phyloP scores from a whole-genome alignment of 2,329 filamentous ascomycete species.

The Cercospora zeae-maydis region DNA sequence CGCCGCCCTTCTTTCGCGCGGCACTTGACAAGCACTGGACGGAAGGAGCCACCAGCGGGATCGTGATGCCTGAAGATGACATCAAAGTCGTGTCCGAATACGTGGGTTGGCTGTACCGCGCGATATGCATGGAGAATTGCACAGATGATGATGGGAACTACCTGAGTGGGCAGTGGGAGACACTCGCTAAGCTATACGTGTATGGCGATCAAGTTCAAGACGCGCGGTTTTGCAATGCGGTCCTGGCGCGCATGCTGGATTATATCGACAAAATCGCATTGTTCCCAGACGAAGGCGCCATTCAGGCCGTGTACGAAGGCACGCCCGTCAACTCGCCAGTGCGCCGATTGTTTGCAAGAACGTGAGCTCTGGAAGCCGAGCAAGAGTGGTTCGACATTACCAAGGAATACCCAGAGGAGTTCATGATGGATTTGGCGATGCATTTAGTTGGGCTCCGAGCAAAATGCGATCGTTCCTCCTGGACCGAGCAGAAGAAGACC shows the following conservation, averaged over 20 bases:
- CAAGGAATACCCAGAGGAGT: conserved; percentile 1
- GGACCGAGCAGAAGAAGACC: not conserved
- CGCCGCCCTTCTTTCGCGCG: conserved; percentile 12
- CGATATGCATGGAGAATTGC: not conserved
- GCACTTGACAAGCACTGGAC: conserved; percentile 15
- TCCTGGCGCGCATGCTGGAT: not conserved
- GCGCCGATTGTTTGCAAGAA: not conserved
- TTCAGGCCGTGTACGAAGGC: not conserved
- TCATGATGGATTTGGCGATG: conserved; percentile 12
- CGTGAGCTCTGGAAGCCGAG: not conserved
- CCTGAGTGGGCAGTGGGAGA: not conserved
- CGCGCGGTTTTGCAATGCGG: not conserved
- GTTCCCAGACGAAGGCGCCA: not conserved
- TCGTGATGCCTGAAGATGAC: conserved; percentile 12
- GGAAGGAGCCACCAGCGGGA: not conserved
- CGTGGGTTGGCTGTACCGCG: conserved; percentile 19
- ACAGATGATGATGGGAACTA: not conserved
- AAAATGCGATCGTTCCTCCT: not conserved
- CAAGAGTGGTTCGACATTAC: not conserved
- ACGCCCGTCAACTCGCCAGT: not conserved
- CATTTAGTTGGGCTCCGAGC: not conserved
- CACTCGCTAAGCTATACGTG: conserved; percentile 1
- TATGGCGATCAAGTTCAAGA: conserved; percentile 11
- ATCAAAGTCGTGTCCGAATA: conserved; percentile 7
- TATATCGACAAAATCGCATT: not conserved